Evolutionary conservation across 2,329 filamentous ascomycete species (phyloP).

Genomic region (Parasarocladium wereldwijsianum): DNA sequence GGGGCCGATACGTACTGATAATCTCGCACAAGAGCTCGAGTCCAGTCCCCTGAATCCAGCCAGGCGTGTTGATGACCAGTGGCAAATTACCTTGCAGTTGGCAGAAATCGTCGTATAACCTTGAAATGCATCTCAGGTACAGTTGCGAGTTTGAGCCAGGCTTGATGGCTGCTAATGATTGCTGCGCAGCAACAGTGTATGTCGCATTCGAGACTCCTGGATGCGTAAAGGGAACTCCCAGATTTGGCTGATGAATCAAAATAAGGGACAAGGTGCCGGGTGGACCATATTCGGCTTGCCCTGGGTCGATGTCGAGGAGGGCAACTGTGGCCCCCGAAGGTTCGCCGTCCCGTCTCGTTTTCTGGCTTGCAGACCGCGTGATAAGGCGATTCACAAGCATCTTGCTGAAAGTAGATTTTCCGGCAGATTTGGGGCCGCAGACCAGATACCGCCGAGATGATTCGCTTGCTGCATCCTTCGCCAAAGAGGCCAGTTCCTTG

Average conservation of each 20-base stretch:
- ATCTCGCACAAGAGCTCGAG: conserved; percentile 48
- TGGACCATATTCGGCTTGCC: conserved; percentile 60
- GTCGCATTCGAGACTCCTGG: conserved; percentile 20
- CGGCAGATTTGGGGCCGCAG: conserved; percentile 56
- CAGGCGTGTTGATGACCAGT: conserved; percentile 59
- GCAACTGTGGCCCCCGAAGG: conserved; percentile 22
- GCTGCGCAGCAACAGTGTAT: conserved; percentile 37
- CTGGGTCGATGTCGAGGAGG: conserved; percentile 64
- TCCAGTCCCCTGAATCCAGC: conserved; percentile 59
- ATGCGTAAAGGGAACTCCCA: conserved; percentile 55
- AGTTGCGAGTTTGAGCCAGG: conserved; percentile 52
- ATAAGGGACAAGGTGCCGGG: conserved; percentile 57
- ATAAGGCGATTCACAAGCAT: conserved; percentile 52
- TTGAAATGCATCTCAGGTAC: conserved; percentile 47
- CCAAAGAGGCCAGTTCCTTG: conserved; percentile 35
- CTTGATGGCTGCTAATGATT: conserved; percentile 50
- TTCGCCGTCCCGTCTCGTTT: conserved; percentile 4
- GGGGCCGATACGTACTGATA: conserved; percentile 36
- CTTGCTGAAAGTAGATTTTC: conserved; percentile 61
- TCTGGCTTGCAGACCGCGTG: conserved; percentile 24
- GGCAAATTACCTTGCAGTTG: conserved; percentile 30
- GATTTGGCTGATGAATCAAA: conserved; percentile 42
- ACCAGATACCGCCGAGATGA: too few relatives aligned
- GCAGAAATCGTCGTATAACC: conserved; percentile 46
- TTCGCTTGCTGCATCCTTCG: too few relatives aligned